phyloP scores from a whole-genome alignment of 1,284 basidiomycete genomes.

The Moesziomyces globuligerus region DNA sequence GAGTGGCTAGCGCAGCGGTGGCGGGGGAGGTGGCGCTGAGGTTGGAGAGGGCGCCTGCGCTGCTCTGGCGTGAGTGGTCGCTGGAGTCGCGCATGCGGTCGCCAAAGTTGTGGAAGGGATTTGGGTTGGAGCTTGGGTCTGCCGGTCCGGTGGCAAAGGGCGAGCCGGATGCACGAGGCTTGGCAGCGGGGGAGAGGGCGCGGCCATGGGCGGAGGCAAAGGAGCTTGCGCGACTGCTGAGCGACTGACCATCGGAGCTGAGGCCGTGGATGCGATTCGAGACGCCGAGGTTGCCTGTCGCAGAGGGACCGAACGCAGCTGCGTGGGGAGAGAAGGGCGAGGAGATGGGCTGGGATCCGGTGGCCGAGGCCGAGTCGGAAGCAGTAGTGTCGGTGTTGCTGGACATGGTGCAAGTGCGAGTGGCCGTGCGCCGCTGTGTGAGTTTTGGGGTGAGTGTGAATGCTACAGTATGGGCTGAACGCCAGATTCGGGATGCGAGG shows the following conservation, averaged over 20 bases:
- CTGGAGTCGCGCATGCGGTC: slow-evolving; percentile 19
- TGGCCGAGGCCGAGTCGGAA: slow-evolving; percentile 14
- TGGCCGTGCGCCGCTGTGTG: background rate
- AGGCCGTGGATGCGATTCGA: slow-evolving; percentile 13
- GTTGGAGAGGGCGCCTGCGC: slow-evolving; percentile 16
- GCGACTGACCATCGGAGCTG: slow-evolving; percentile 14
- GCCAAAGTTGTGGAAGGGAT: slow-evolving; percentile 7
- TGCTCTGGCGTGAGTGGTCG: slow-evolving; percentile 37
- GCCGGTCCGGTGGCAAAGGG: slow-evolving; percentile 1
- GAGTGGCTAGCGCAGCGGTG: slow-evolving; percentile 1
- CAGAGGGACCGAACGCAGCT: slow-evolving; percentile 12
- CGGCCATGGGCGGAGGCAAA: slow-evolving; percentile 27
- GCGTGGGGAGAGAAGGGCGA: slow-evolving; percentile 38
- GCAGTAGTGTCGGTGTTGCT: slow-evolving; percentile 7
- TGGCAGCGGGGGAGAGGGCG: slow-evolving; percentile 1
- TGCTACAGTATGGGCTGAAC: slow-evolving; percentile 1
- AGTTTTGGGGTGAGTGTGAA: background rate
- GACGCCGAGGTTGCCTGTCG: slow-evolving; percentile 2
- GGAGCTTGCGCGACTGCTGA: slow-evolving; percentile 33
- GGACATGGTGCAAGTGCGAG: slow-evolving; percentile 12
- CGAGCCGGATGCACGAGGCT: slow-evolving; percentile 5
- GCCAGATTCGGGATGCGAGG: no score
- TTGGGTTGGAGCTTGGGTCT: slow-evolving; percentile 4
- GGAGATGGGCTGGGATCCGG: slow-evolving; percentile 1
- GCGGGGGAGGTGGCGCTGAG: slow-evolving; percentile 12